Evolutionary conservation across 73 alveolate species (phyloP).

Genomic region (Paramecium primaurelia): DNA sequence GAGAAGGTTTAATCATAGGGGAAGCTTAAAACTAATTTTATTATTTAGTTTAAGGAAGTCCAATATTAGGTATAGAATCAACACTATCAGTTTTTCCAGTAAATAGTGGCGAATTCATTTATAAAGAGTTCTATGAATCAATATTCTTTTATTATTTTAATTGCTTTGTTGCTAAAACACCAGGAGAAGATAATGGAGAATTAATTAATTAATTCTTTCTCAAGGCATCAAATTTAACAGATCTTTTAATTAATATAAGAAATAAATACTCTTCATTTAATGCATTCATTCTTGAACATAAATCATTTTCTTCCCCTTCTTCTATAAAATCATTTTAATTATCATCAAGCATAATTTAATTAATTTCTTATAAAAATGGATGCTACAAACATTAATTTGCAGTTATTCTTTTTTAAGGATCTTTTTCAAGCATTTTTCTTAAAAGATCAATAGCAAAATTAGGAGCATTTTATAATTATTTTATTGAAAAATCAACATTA

Average conservation of each 20-base stretch:
- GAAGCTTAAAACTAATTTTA: neutral
- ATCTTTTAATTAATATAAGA: neutral
- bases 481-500: neutral
- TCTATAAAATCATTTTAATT: neutral
- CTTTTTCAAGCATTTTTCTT: slow-evolving; percentile 23
- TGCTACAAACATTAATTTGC: neutral
- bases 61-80: slow-evolving; percentile 6
- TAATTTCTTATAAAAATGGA: slow-evolving; percentile 17
- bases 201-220: slow-evolving; percentile 21
- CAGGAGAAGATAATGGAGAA: slow-evolving; percentile 11
- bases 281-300: slow-evolving; percentile 10
- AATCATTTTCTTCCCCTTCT: neutral
- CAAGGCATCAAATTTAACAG: slow-evolving; percentile 14
- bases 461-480: neutral
- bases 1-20: slow-evolving; percentile 43
- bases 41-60: neutral
- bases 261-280: slow-evolving; percentile 12
- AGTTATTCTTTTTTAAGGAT: neutral
- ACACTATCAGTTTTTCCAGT: slow-evolving; percentile 18
- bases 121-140: neutral
- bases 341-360: neutral
- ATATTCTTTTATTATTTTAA: slow-evolving; percentile 9
- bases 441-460: neutral
- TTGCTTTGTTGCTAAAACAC: neutral
- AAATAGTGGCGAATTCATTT: slow-evolving; percentile 29